A percentile compares a stretch with the other conserved stretches of the same genome.
These are phyloP conservation scores for Aegle marmelos DNA, from an alignment of 345 rosid species.

Conservation along the genomic window DNA sequence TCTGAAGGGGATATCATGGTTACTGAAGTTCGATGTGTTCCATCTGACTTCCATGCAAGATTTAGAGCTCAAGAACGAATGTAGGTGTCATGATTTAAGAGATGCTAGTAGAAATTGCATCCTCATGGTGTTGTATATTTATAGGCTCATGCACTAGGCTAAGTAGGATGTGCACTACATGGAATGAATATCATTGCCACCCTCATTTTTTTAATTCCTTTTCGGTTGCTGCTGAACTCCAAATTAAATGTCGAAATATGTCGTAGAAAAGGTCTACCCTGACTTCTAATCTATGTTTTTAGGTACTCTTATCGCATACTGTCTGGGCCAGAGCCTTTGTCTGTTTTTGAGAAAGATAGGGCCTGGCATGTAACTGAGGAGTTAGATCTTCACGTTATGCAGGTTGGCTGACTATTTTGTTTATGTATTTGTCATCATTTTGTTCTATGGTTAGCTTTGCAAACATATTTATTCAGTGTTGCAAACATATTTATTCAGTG, in stretches of 20 bases:
- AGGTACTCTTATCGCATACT: conserved; percentile 90
- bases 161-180: neutral
- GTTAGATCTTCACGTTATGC: conserved; percentile 70
- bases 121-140: neutral
- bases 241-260: neutral
- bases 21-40: conserved; percentile 76
- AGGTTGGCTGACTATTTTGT: conserved; percentile 43
- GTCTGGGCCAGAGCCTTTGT: conserved; percentile 68
- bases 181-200: neutral
- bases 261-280: neutral
- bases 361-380: conserved; percentile 84
- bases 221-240: neutral
- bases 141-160: too few species aligned
- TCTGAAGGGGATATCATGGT: conserved; percentile 71
- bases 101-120: conserved; percentile 15
- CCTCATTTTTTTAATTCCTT: neutral
- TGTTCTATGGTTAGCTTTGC: neutral
- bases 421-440: neutral
- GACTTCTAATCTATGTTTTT: conserved; percentile 5
- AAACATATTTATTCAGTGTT: too few species aligned
- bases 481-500: too few species aligned
- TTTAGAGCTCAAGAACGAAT: conserved; percentile 81
- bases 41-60: conserved; percentile 84
- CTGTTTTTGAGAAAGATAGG: conserved; percentile 70
- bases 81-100: conserved; percentile 53